Conservation (phyloP, 1,139 yeast genomes). For the Debaryomycetaceae sp. region DNA sequence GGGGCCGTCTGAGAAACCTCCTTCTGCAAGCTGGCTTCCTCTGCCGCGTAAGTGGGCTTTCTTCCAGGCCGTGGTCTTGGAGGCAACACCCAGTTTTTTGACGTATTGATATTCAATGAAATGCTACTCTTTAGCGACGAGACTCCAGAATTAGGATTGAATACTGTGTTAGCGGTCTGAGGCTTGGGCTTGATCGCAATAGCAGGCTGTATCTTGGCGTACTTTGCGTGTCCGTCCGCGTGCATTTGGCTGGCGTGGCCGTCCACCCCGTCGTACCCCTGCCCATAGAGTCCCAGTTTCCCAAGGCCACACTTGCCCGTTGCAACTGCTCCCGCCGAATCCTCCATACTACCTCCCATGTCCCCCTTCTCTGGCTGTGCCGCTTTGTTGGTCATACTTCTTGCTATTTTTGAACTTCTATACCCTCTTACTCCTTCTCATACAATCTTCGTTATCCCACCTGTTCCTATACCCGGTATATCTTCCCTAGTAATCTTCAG, state of each 20-base stretch:
- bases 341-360: neutral
- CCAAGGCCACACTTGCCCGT: neutral
- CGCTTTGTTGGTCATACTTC: neutral
- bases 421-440: neutral
- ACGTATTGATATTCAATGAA: constrained; percentile 41
- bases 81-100: constrained; percentile 61
- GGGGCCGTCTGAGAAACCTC: neutral
- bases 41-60: constrained; percentile 29
- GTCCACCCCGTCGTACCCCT: neutral
- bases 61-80: constrained; percentile 65
- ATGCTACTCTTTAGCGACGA: constrained; percentile 16
- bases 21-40: constrained; percentile 7
- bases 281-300: neutral
- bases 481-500: neutral
- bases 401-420: neutral
- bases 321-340: neutral
- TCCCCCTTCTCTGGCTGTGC: neutral
- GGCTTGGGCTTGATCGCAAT: constrained; percentile 40
- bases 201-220: constrained; percentile 41
- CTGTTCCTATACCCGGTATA: neutral
- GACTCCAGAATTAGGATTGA: constrained; percentile 15
- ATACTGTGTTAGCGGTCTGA: constrained; percentile 7
- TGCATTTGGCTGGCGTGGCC: neutral
- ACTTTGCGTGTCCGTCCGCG: constrained; percentile 10
- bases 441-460: neutral